Evolutionary conservation across 768 basidiomycete genomes (phyloP).

Genomic region (Mycena metata): DNA sequence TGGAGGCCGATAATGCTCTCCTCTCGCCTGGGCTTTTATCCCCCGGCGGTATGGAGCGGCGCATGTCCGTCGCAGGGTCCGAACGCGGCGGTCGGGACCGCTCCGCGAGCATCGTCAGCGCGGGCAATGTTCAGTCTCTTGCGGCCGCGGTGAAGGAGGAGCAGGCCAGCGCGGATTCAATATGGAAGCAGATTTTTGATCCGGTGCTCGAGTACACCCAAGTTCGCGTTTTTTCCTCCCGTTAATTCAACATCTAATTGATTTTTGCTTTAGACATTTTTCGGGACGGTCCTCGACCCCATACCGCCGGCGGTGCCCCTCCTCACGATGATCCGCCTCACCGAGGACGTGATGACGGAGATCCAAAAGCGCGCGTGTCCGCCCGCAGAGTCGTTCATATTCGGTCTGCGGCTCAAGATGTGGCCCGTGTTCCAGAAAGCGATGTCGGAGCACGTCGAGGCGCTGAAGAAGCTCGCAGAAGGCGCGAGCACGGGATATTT

Average conservation of each 20-base stretch:
- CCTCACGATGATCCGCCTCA: conserved; percentile 91
- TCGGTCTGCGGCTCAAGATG: conserved; percentile 84
- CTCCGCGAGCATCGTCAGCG: conserved; percentile 51
- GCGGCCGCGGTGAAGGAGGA: conserved; percentile 68
- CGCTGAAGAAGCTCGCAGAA: conserved; percentile 86
- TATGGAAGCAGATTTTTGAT: conserved; percentile 96
- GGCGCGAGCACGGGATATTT: conserved; percentile 74
- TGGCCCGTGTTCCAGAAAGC: conserved; percentile 96
- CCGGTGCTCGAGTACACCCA: conserved; percentile 90
- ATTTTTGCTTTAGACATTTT: conserved; percentile 66
- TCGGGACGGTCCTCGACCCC: conserved; percentile 77
- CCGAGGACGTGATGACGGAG: conserved; percentile 82
- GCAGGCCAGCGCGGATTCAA: conserved; percentile 66
- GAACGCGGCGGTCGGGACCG: conserved; percentile 62
- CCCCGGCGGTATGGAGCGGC: conserved; percentile 58
- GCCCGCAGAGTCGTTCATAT: conserved; percentile 86
- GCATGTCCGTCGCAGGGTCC: conserved; percentile 61
- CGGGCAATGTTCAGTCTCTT: conserved; percentile 48
- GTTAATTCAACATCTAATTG: conserved; percentile 15
- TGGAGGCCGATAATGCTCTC: conserved; percentile 51
- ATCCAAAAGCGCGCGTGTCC: conserved; percentile 83
- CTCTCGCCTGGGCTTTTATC: conserved; percentile 59
- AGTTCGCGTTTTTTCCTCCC: conserved; percentile 54
- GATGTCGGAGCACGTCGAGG: conserved; percentile 87
- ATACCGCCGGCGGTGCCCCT: conserved; percentile 82